Conservation (phyloP, 805 yeast species). For the Saturnispora sekii region DNA sequence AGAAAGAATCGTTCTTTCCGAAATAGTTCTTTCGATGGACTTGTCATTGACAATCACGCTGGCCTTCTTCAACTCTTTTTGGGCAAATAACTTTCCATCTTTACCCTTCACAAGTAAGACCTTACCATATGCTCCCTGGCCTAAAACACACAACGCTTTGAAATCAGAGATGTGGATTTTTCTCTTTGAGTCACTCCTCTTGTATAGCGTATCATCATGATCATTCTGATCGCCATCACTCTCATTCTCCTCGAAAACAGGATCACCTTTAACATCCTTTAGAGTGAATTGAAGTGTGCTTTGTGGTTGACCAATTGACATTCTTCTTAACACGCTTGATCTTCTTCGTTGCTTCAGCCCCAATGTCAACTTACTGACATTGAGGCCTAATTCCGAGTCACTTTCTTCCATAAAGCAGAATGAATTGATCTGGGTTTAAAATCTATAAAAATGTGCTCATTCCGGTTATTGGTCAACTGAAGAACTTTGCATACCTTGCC, state of each 20-base stretch:
- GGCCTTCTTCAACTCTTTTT: slow-evolving; percentile 76
- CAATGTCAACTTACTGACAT: background rate
- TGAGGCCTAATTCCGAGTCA: background rate
- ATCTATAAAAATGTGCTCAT: background rate
- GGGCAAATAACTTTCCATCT: slow-evolving; percentile 62
- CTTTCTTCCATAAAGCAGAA: background rate
- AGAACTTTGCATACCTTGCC: slow-evolving; percentile 55
- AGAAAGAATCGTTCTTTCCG: slow-evolving; percentile 60
- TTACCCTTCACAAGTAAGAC: slow-evolving; percentile 63
- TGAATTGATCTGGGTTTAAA: no score
- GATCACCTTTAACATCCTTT: slow-evolving; percentile 6
- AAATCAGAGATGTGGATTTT: slow-evolving; percentile 40
- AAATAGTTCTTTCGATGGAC: slow-evolving; percentile 62
- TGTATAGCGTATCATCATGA: slow-evolving; percentile 7
- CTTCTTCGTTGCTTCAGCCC: slow-evolving; percentile 11
- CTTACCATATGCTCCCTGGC: slow-evolving; percentile 83
- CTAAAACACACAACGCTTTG: slow-evolving; percentile 60
- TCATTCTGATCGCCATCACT: slow-evolving; percentile 1
- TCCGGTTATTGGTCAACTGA: slow-evolving; percentile 22
- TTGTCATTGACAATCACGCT: slow-evolving; percentile 46
- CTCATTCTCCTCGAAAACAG: slow-evolving; percentile 5
- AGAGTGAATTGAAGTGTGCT: slow-evolving; percentile 4
- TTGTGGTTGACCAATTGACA: slow-evolving; percentile 19
- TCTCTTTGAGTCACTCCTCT: slow-evolving; percentile 10
- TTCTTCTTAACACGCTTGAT: slow-evolving; percentile 22